Evolutionary conservation across 2,329 filamentous ascomycete species (phyloP), one percentile per base, ranked within the genome.

Genomic region (Cladosporium sp.): DNA sequence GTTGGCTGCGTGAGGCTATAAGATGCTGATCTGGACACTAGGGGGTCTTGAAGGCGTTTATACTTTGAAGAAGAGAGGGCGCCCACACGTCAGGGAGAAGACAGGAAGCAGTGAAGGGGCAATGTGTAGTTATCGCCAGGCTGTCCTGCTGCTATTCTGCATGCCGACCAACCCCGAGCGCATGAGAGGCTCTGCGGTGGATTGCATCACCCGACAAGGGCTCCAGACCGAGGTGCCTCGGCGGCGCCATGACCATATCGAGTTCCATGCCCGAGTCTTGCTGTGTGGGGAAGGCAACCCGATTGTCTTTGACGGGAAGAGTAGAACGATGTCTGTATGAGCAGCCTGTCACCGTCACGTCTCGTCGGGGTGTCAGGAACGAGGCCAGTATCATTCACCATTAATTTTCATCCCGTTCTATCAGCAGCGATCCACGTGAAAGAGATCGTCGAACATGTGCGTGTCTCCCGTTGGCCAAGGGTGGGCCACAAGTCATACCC

Each of bases 131-230:
- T 32, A 32, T 32, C 8, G 28, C 28, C 3, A 32, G 28, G 28
- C 28, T 32, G 28, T 32, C 28, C 28, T 32, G 28, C 40, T 44
- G 40, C 40, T 44, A 44, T 25, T 15, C 40, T 44, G 5, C 28
- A 32, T 32, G 28, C 28, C 28, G 10, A 25, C 42, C 42, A n/a
- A 45, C 7, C 42, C 22, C 15, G 7, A 45, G 42, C 8, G 22
- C 13, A 45, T 4, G 22, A 17, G 42, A 45, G 42, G 42, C 42
- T 28, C 42, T 45, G 42, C 42, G 42, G 48, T n/a, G 35, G 34
- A 51, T 51, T 39, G 48, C 48, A 51, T 51, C 48, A 51, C 48
- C 48, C 35, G 48, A 37, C 35, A 51, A 25, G 48, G 48, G 20
- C 12, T 24, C 15, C 34, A 35, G 36, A 39, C 48, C 48, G 48